Evolutionary conservation across 2,329 filamentous ascomycete genomes (phyloP).

Genomic region (Microthyrium microscopicum): DNA sequence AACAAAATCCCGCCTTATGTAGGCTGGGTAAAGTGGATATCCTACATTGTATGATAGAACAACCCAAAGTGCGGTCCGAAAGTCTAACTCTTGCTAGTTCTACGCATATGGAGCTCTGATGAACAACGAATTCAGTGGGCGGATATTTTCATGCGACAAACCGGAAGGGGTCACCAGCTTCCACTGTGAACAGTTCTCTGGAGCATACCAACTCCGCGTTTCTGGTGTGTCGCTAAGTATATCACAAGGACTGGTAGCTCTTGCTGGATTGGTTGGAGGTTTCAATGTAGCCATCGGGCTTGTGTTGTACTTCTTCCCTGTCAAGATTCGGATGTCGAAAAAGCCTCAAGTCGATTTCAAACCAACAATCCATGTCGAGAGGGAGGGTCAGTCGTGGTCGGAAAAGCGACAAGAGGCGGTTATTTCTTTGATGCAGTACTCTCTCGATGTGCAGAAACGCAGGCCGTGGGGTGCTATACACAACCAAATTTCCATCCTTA

Average conservation of each 20-base stretch:
- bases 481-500: slow-evolving; percentile 38
- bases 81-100: slow-evolving; percentile 32
- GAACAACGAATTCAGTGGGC: slow-evolving; percentile 55
- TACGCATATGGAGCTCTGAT: slow-evolving; percentile 56
- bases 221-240: slow-evolving; percentile 52
- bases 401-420: slow-evolving; percentile 43
- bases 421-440: slow-evolving; percentile 47
- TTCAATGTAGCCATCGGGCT: slow-evolving; percentile 46
- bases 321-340: slow-evolving; percentile 54
- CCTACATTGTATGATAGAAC: too few relatives aligned
- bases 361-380: slow-evolving; percentile 55
- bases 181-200: slow-evolving; percentile 51
- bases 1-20: slow-evolving; percentile 61
- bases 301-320: slow-evolving; percentile 45
- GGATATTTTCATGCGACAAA: slow-evolving; percentile 57
- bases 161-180: slow-evolving; percentile 46
- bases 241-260: slow-evolving; percentile 44
- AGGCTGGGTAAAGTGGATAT: slow-evolving; percentile 58
- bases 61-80: too few relatives aligned
- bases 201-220: slow-evolving; percentile 49
- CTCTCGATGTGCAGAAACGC: slow-evolving; percentile 47
- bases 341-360: slow-evolving; percentile 34
- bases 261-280: slow-evolving; percentile 44
- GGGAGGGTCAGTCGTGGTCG: slow-evolving; percentile 36
- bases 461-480: slow-evolving; percentile 28